Base-by-base conservation (phyloP, 2,329 filamentous ascomycete genomes). In the Colletotrichum nymphaeae region DNA sequence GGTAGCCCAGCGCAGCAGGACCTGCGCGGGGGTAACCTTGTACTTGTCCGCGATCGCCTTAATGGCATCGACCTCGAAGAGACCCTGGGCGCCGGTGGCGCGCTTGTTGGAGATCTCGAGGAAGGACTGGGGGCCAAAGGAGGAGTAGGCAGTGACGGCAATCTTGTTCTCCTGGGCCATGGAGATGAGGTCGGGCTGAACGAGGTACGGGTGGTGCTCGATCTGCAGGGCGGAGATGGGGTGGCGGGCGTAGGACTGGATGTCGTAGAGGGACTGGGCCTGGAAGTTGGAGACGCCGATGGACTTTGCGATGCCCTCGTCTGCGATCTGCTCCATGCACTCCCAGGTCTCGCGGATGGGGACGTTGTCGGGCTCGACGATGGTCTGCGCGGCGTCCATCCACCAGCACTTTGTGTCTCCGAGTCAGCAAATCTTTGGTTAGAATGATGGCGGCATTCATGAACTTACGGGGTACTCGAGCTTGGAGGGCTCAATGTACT, bases 131-230 rank as follows among this genome's bases (percentile, higher is more conserved):
- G 90, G 90, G 2, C 91, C 92, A 77, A 93, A 92, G 22, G 89
- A 90, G 5, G 89, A 91, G 85, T 93, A 93, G 28, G 89, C 92
- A 4, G 91, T 93, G 46, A 93, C 85, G 58, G 83, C 83, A 73
- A 93, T 90, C 58, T 85, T 85, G 77, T 90, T 82, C 77, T 86
- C 85, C 81, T 90, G 85, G 67, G 88, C 90, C 76, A 90, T 86
- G 68, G 87, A 80, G 72, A 92, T 79, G 57, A 93, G 84, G 6
- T 85, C 84, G 59, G 84, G 81, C 83, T 93, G 91, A 46, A 88
- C 88, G 66, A 93, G 88, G 84, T 93, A 93, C 5, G 91, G 91
- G 83, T 93, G 91, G 82, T 92, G 90, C 83, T 93, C 91, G 81
- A 93, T 90, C 84, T 93, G 91, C 26, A 93, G 87, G 52, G 88